These are phyloP conservation scores for Colletotrichum lini DNA, from an alignment of 2,329 filamentous ascomycete species.

Conservation along the genomic window DNA sequence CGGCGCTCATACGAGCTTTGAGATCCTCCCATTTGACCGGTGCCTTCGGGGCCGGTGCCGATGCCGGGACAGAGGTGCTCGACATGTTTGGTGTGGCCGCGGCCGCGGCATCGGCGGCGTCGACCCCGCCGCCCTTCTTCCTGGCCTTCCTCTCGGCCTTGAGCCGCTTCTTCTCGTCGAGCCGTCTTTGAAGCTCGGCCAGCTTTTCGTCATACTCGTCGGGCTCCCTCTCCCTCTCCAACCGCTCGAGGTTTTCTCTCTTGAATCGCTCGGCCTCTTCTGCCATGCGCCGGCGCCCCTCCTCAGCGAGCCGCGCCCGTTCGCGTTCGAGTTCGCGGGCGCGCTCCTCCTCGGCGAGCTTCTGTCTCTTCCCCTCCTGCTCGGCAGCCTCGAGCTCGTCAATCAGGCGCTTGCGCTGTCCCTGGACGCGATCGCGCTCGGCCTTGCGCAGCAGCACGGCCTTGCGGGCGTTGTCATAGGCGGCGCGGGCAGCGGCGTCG, in stretches of 20 bases:
- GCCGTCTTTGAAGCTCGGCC: conserved; percentile 42
- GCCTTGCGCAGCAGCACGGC: conserved; percentile 78
- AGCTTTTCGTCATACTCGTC: conserved; percentile 47
- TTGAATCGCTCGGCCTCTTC: conserved; percentile 58
- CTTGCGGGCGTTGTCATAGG: conserved; percentile 84
- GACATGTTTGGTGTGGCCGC: neutral
- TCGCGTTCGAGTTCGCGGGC: conserved; percentile 56
- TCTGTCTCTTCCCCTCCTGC: conserved; percentile 72
- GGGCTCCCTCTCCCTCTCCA: conserved; percentile 51
- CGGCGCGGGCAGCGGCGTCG: conserved; percentile 77
- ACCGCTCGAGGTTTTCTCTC: conserved; percentile 51
- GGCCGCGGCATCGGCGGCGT: neutral
- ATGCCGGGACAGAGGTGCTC: conserved; percentile 1
- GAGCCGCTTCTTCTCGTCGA: conserved; percentile 56
- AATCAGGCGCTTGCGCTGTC: conserved; percentile 81
- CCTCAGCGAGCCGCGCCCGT: conserved; percentile 54
- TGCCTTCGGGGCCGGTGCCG: conserved; percentile 6
- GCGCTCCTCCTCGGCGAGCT: conserved; percentile 61
- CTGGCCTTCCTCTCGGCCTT: conserved; percentile 55
- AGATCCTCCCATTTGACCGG: conserved; percentile 42
- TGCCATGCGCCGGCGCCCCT: conserved; percentile 52
- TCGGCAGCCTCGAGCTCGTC: conserved; percentile 90
- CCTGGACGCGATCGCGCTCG: conserved; percentile 81
- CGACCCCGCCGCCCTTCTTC: conserved; percentile 44
- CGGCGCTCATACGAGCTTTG: conserved; percentile 46